Evolutionary conservation across 495 filamentous ascomycete genomes (phyloP).

Genomic region (Hypoxylon fuscum): DNA sequence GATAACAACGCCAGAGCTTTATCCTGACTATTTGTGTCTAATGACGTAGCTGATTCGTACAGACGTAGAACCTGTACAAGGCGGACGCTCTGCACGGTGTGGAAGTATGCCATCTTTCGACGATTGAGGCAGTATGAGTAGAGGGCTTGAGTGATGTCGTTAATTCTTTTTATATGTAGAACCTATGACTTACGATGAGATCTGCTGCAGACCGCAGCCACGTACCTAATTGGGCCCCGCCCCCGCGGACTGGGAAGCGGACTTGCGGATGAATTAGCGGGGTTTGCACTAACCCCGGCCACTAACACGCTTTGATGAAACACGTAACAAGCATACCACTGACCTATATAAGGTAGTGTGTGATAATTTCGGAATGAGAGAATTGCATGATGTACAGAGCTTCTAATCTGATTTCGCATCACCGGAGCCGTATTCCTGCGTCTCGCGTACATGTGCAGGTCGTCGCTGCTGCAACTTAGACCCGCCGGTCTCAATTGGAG

Average conservation of each 20-base stretch:
- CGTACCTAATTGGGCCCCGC: too few species aligned
- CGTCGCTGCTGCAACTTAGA: not conserved
- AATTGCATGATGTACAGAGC: not conserved
- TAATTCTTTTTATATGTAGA: not conserved
- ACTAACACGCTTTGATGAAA: too few species aligned
- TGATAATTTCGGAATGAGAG: not conserved
- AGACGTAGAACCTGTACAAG: constrained; percentile 1
- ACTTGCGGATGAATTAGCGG: too few species aligned
- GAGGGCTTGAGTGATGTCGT: constrained; percentile 5
- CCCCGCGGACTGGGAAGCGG: too few species aligned
- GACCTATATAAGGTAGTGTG: too few species aligned
- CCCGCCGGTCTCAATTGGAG: not conserved
- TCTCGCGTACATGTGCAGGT: not conserved
- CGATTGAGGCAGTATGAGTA: constrained; percentile 9
- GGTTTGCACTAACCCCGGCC: too few species aligned
- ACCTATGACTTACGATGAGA: not conserved
- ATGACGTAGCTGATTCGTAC: constrained; percentile 1
- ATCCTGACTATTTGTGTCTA: not conserved
- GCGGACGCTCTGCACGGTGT: constrained; percentile 4
- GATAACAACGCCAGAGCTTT: not conserved
- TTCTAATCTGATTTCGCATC: not conserved
- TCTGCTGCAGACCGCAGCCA: too few species aligned
- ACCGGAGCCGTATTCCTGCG: not conserved
- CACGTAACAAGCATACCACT: too few species aligned
- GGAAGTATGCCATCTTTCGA: constrained; percentile 6